Percentiles rank a stretch among this genome's conserved stretches.
These are phyloP conservation scores for Biscogniauxia sp. DNA, from an alignment of 2,329 filamentous ascomycete species.

Conservation along the genomic window DNA sequence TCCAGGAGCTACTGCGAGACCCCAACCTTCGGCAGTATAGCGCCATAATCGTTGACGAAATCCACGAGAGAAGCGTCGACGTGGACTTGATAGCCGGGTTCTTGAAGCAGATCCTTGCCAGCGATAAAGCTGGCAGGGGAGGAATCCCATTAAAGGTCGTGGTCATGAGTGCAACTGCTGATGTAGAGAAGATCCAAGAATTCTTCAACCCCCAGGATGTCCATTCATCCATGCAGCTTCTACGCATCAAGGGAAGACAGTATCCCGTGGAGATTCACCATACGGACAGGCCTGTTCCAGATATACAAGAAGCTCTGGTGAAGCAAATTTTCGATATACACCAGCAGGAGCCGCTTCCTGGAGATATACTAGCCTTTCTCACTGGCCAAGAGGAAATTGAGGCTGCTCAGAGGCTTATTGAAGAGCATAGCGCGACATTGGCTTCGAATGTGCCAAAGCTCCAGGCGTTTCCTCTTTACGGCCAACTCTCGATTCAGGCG, in stretches of 20 bases:
- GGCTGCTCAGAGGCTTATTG: slow-evolving; percentile 72
- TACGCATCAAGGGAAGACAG: slow-evolving; percentile 79
- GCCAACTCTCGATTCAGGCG: slow-evolving; percentile 80
- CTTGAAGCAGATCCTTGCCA: slow-evolving; percentile 70
- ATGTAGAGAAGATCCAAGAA: slow-evolving; percentile 71
- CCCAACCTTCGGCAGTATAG: slow-evolving; percentile 81
- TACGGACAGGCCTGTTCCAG: slow-evolving; percentile 68
- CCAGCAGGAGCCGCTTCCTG: slow-evolving; percentile 82
- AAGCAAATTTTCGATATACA: slow-evolving; percentile 86
- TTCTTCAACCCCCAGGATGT: slow-evolving; percentile 59
- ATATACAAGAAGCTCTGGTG: slow-evolving; percentile 78
- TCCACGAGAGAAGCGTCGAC: slow-evolving; percentile 93
- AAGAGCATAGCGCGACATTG: slow-evolving; percentile 73
- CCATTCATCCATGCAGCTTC: slow-evolving; percentile 39
- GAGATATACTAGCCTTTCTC: slow-evolving; percentile 89
- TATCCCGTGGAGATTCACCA: slow-evolving; percentile 80
- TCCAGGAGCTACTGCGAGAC: slow-evolving; percentile 90
- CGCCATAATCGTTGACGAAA: slow-evolving; percentile 89
- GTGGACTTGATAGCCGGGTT: slow-evolving; percentile 91
- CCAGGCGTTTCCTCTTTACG: slow-evolving; percentile 77
- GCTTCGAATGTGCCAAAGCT: slow-evolving; percentile 72
- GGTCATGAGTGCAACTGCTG: slow-evolving; percentile 95
- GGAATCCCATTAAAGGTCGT: slow-evolving; percentile 81
- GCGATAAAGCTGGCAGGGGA: slow-evolving; percentile 61
- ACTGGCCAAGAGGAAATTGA: slow-evolving; percentile 94